Evolutionary conservation across 2,329 filamentous ascomycete genomes (phyloP).

Genomic region (Fusarium annulatum): DNA sequence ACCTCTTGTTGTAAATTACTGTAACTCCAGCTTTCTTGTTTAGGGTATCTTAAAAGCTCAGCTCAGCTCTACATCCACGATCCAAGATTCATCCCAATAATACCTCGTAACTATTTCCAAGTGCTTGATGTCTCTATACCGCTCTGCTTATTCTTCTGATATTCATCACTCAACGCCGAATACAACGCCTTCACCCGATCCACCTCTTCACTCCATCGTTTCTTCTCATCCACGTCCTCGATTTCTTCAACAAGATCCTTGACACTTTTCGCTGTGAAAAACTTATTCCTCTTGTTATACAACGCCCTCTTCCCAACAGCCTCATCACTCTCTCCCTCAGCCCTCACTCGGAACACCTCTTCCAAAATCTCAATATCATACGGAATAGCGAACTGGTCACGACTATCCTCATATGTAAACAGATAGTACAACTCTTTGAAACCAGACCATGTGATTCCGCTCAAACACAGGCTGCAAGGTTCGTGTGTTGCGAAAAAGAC

Average conservation of each 20-base stretch:
- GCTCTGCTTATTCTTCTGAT: constrained; percentile 59
- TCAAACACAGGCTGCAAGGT: constrained; percentile 68
- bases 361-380: constrained; percentile 69
- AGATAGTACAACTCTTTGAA: constrained; percentile 68
- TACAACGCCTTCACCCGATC: constrained; percentile 62
- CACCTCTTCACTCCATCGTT: constrained; percentile 54
- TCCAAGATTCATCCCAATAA: too few relatives aligned
- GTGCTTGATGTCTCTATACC: constrained; percentile 59
- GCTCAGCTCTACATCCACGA: too few relatives aligned
- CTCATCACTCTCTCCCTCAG: constrained; percentile 52
- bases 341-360: constrained; percentile 63
- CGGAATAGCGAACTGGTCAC: constrained; percentile 66
- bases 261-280: constrained; percentile 60
- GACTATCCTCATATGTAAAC: constrained; percentile 69
- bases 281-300: constrained; percentile 67
- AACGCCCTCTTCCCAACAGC: constrained; percentile 54
- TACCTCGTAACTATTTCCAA: constrained; percentile 41
- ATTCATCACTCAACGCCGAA: constrained; percentile 57
- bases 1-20: accelerated
- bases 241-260: constrained; percentile 54
- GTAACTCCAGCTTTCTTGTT: accelerated
- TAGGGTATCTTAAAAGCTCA: not conserved
- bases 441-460: constrained; percentile 67
- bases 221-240: constrained; percentile 48
- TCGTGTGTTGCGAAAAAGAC: constrained; percentile 70